phyloP scores from a whole-genome alignment of 2,329 filamentous ascomycete genomes.

The Botryotinia convoluta region DNA sequence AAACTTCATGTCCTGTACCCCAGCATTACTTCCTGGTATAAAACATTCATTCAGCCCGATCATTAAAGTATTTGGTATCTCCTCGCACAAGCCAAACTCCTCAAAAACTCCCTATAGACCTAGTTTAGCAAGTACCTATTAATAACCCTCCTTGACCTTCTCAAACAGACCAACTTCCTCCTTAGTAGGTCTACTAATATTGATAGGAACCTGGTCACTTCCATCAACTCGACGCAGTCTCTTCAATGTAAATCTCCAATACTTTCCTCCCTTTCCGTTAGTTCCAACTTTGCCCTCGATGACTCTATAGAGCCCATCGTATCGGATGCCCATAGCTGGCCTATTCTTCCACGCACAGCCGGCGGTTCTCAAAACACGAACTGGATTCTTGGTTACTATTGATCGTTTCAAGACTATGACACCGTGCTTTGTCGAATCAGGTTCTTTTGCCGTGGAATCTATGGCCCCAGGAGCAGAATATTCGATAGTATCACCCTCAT shows the following conservation, averaged over 20 bases:
- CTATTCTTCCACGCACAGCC: not conserved
- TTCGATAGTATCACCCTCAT: not conserved
- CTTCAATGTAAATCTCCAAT: not conserved
- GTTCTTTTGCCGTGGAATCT: not conserved
- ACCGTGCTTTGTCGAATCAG: not conserved
- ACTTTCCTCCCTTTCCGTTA: not conserved
- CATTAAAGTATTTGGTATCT: not conserved
- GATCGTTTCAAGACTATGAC: not conserved
- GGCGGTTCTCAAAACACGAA: not conserved
- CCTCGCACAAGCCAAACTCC: not conserved
- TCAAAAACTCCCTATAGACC: no score
- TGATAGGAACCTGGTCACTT: not conserved
- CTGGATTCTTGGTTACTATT: not conserved
- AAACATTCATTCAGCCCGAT: not conserved
- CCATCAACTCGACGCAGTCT: not conserved
- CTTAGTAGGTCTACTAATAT: not conserved
- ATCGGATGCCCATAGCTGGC: not conserved
- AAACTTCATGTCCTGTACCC: not conserved
- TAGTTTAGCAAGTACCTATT: not conserved
- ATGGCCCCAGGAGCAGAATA: not conserved
- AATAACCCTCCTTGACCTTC: slow-evolving; percentile 9
- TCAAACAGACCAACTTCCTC: not conserved
- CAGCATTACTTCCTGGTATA: no score
- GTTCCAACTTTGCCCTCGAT: no score
- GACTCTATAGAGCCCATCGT: slow-evolving; percentile 4